A percentile compares a stretch with the other conserved stretches of the same genome.
Evolutionary conservation across 495 filamentous ascomycete species (phyloP).

Genomic region (Penicillium subrubescens): DNA sequence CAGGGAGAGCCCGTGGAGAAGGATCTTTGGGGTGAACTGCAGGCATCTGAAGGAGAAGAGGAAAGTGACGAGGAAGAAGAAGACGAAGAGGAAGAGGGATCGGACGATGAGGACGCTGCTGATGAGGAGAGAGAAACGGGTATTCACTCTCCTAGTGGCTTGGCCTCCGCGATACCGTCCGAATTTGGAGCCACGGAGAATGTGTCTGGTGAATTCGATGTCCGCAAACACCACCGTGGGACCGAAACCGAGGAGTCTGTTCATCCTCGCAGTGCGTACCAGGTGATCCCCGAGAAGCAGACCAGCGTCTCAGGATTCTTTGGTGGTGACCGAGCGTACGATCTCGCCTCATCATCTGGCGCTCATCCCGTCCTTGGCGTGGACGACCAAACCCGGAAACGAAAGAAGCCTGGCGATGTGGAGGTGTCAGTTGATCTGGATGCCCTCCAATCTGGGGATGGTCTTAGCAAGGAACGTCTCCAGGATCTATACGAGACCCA

Average conservation of each 20-base stretch:
- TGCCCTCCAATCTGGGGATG: constrained; percentile 66
- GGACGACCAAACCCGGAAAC: constrained; percentile 77
- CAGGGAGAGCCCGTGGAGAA: constrained; percentile 83
- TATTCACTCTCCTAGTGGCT: constrained; percentile 72
- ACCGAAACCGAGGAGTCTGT: constrained; percentile 84
- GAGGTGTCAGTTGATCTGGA: constrained; percentile 90
- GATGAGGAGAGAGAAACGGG: constrained; percentile 67
- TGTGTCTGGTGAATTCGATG: constrained; percentile 84
- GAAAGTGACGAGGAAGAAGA: constrained; percentile 69
- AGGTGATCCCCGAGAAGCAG: constrained; percentile 86
- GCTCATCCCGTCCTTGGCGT: constrained; percentile 74
- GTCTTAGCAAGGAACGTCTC: constrained; percentile 67
- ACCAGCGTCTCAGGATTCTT: constrained; percentile 89
- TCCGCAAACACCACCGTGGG: constrained; percentile 83
- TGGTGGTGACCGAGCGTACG: constrained; percentile 89
- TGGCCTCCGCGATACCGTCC: constrained; percentile 76
- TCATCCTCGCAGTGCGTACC: constrained; percentile 76
- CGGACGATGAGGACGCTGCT: constrained; percentile 66
- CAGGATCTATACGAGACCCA: constrained; percentile 77
- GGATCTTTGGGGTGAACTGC: constrained; percentile 92
- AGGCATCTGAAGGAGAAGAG: constrained; percentile 79
- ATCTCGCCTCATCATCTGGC: constrained; percentile 60
- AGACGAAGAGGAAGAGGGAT: constrained; percentile 74
- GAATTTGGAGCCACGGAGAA: constrained; percentile 73
- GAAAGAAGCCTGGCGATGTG: constrained; percentile 94